phyloP scores from a whole-genome alignment of 371 early-diverging fungal species.

The Choanephora cucurbitarum region DNA sequence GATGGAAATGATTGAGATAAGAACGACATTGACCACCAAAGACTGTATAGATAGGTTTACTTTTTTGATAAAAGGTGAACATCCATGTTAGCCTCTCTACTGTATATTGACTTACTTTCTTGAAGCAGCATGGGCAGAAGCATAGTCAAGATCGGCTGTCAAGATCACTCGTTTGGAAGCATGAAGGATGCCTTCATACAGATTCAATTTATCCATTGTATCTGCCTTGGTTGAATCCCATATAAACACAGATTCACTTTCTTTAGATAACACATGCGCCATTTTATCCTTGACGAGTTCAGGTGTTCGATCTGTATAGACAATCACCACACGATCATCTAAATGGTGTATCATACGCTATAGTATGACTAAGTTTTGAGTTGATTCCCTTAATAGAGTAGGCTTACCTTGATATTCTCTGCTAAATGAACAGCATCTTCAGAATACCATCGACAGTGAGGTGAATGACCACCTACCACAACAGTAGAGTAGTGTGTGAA shows the following conservation, averaged over 20 bases:
- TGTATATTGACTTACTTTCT: too few relatives aligned
- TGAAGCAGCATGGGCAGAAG: slow-evolving; percentile 38
- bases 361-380: too few relatives aligned
- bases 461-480: slow-evolving; percentile 42
- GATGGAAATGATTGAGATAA: slow-evolving; percentile 41
- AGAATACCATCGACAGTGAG: slow-evolving; percentile 50
- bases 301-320: slow-evolving; percentile 48
- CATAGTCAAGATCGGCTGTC: slow-evolving; percentile 51
- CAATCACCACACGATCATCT: slow-evolving; percentile 26
- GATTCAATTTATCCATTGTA: slow-evolving; percentile 21
- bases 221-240: slow-evolving; percentile 39
- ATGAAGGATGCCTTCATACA: slow-evolving; percentile 36
- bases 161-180: slow-evolving; percentile 31
- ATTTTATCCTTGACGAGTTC: slow-evolving; percentile 37
- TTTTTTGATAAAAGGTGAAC: background rate
- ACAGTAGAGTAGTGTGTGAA: slow-evolving; percentile 20
- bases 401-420: slow-evolving; percentile 39
- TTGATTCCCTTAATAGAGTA: too few relatives aligned
- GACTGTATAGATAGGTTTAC: slow-evolving; percentile 48
- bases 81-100: too few relatives aligned
- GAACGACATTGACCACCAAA: slow-evolving; percentile 43
- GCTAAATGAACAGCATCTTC: slow-evolving; percentile 41
- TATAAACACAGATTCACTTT: slow-evolving; percentile 13
- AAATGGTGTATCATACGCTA: slow-evolving; percentile 45
- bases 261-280: slow-evolving; percentile 5